Percentiles rank a stretch among this genome's conserved stretches.
Conservation (phyloP, 306 rosid genomes). For the Corylus americana region DNA sequence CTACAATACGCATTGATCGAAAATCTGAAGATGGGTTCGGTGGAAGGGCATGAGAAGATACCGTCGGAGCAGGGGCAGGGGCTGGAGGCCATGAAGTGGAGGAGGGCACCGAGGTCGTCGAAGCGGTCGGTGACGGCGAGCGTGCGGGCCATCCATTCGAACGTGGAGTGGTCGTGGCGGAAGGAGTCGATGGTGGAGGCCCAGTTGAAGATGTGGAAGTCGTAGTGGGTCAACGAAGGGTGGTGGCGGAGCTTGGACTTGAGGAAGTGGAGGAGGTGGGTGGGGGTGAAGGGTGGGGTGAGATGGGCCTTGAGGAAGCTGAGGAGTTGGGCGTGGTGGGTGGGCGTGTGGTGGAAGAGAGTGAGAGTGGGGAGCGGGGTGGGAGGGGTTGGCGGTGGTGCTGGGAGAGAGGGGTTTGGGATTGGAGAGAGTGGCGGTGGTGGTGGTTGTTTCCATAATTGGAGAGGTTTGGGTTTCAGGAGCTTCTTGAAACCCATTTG, state of each 20-base stretch:
- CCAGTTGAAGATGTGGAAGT: slow-evolving; percentile 86
- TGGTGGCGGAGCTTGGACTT: slow-evolving; percentile 76
- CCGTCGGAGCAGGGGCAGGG: slow-evolving; percentile 80
- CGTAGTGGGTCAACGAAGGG: slow-evolving; percentile 69
- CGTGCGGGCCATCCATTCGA: slow-evolving; percentile 77
- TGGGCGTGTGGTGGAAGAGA: slow-evolving; percentile 46
- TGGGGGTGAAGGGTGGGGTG: slow-evolving; percentile 56
- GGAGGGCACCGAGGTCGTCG: slow-evolving; percentile 53
- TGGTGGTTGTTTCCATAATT: slow-evolving; percentile 3
- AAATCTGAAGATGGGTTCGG: slow-evolving; percentile 55
- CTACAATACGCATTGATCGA: slow-evolving; percentile 60
- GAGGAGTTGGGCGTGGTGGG: slow-evolving; percentile 58
- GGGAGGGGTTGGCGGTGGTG: slow-evolving; percentile 31
- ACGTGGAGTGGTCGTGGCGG: slow-evolving; percentile 75
- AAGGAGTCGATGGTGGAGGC: slow-evolving; percentile 73
- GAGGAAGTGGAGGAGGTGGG: slow-evolving; percentile 68
- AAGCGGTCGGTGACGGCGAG: slow-evolving; percentile 62
- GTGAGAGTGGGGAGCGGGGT: slow-evolving; percentile 45
- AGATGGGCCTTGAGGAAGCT: slow-evolving; percentile 57
- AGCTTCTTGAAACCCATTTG: slow-evolving; percentile 46
- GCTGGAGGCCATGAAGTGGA: slow-evolving; percentile 47
- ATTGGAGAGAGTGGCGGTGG: slow-evolving; percentile 35
- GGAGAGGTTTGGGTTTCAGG: slow-evolving; percentile 38
- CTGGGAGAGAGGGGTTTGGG: slow-evolving; percentile 62
- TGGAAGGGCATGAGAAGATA: slow-evolving; percentile 75